Evolutionary conservation across 106 monocot genomes (phyloP), one percentile per base, ranked within the genome.

Genomic region (Vanilla planifolia): DNA sequence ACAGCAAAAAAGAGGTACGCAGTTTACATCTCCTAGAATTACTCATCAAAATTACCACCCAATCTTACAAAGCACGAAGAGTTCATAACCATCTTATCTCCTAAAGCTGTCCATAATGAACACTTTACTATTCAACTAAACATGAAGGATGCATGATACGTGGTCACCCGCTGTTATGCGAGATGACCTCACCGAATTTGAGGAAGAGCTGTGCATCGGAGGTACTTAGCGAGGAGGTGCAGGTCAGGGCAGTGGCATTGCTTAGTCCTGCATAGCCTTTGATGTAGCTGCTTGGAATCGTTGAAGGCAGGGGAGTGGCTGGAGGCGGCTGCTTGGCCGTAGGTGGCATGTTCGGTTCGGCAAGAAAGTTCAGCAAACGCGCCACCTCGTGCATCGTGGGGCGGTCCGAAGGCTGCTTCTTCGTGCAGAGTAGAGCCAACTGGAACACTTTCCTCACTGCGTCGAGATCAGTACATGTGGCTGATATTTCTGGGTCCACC

Each of bases 111-210:
- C n/a, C n/a, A n/a, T n/a, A n/a, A n/a, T n/a, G n/a, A n/a, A n/a
- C n/a, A n/a, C n/a, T n/a, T n/a, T n/a, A n/a, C n/a, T n/a, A n/a
- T 37, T 37, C 37, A 5, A 37, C 10, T 37, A 37, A 37, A 6
- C 37, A 37, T 6, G 10, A 37, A 37, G 10, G 7, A 6, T 5
- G 10, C 0, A 37, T 10, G 37, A 37, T 37, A 6, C 37, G 37
- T 10, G 37, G 8, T 88, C 73, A 93, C n/a, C 73, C 71, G 3
- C 66, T 72, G 61, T 90, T 84, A 50, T 90, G 86, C 1, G 89
- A 95, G 17, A 95, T 96, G 48, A 86, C 95, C 74, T 96, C 90
- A 2, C 90, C 90, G 15, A 96, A 96, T 60, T 81, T 90, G n/a
- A 87, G 73, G 66, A 96, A 96, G 41, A 96, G 82, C 62, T 87